Base-by-base conservation (phyloP, 768 basidiomycete genomes). In the Rhizopogon vinicolor region DNA sequence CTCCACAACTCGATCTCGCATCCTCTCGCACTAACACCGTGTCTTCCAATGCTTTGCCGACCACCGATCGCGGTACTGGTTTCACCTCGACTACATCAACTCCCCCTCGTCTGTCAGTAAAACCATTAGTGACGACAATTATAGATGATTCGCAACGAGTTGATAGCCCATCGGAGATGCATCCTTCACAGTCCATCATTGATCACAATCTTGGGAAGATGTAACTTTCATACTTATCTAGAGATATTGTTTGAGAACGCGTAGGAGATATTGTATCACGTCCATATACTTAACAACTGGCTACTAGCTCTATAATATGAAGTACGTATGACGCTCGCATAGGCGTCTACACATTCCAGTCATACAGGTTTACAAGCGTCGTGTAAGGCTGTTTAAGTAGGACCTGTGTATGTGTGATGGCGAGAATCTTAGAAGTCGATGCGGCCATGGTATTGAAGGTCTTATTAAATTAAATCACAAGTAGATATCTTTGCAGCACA, bases 1-100 rank as follows among this genome's bases (percentile, higher is more conserved):
- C 72, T 0, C 78, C 78, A 7, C 58, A 63, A 7, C 70, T 77
- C 50, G 71, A 76, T 58, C 66, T 74, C 44, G 52, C 46, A 7
- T 39, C 60, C n/a, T 62, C 68, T 40, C 68, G 71, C 33, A 55
- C 62, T 35, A 64, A 60, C 39, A 74, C 74, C n/a, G 57, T 64
- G 57, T 69, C 72, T 37, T 65, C 68, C 1, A 39, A 31, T 5
- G 52, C 61, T 22, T n/a, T 33, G 10, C 19, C 19, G 16, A 16
- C 35, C 18, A 13, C 19, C 5, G 37, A 49, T 37, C 48, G 48
- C 35, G 19, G 9, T 25, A 16, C 19, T 25, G 35, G 33, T 16
- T 9, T 9, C 7, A 19, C 50, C 35, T 41, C 53, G 35, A 39
- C 53, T 2, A 12, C 50, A 39, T 52, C 51, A 19, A 19, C 39